Evolutionary conservation across 2,329 filamentous ascomycete genomes (phyloP), one percentile per base, ranked within the genome.

Genomic region (Apiospora hydei): DNA sequence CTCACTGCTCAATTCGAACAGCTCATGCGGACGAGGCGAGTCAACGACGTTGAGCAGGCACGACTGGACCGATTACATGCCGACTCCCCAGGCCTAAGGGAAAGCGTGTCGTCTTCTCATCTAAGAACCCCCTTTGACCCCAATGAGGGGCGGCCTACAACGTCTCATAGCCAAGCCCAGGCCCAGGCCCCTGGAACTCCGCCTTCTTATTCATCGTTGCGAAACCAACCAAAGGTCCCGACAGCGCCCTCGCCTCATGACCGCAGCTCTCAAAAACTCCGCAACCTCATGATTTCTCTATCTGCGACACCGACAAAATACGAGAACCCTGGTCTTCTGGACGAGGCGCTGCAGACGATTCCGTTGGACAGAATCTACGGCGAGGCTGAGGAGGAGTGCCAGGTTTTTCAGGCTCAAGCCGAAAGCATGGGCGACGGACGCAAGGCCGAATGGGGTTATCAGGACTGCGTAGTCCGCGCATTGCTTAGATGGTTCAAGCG

Each of bases 291-390:
- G 64, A 89, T 97, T 76, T 94, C 94, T 26, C 84, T 98, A 26
- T 98, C 96, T 21, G 88, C 93, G 72, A 98, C 95, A 66, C 96
- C 96, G 24, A 93, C 92, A 26, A 96, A 96, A 81, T 99, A 97
- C 85, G 96, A 99, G 83, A 98, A 99, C 82, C 96, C 96, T 0
- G 96, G 96, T 47, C 85, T 98, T 14, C 86, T 99, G 70, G 96
- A 99, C 80, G 96, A 98, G 82, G 96, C 96, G 5, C 85, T 99
- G 24, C 90, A 93, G 74, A 90, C 91, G 49, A 94, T 99, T 68
- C 96, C 96, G 0, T 85, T 98, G 43, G 94, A 98, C 80, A 90
- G 94, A 76, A 94, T 99, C 77, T 98, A 98, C 82, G 89, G 92
- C 76, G 95, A 98, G 81, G 96, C 96, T 70, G 95, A 98, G 81